phyloP scores from a whole-genome alignment of 2,329 filamentous ascomycete species.

The Colletotrichum filicis region DNA sequence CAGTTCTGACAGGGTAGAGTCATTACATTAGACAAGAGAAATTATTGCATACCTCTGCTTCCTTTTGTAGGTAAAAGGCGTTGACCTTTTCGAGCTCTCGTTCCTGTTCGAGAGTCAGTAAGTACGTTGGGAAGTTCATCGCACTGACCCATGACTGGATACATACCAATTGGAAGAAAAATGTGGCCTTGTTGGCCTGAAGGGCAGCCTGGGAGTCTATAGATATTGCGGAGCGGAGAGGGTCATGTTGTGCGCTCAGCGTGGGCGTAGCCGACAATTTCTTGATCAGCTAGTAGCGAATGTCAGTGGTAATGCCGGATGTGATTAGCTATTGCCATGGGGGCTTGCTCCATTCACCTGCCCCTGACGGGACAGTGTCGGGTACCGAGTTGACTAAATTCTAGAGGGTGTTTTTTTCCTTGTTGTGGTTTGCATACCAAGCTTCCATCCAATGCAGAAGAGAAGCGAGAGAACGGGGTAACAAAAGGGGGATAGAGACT shows the following conservation, averaged over 20 bases:
- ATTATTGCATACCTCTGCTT: conserved; percentile 80
- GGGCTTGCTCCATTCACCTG: conserved; percentile 27
- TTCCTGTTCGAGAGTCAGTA: conserved; percentile 74
- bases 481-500: conserved; percentile 13
- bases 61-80: conserved; percentile 96
- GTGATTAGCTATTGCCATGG: conserved; percentile 32
- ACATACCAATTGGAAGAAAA: conserved; percentile 95
- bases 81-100: conserved; percentile 99
- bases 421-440: conserved; percentile 12
- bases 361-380: conserved; percentile 26
- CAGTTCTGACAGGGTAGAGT: conserved; percentile 1
- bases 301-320: conserved; percentile 44
- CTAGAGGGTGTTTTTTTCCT: not conserved
- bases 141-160: conserved; percentile 30
- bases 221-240: conserved; percentile 56
- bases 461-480: conserved; percentile 1
- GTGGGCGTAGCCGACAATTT: conserved; percentile 93
- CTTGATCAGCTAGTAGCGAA: conserved; percentile 85
- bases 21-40: not conserved
- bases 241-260: conserved; percentile 79
- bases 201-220: conserved; percentile 87
- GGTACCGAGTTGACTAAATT: conserved; percentile 28
- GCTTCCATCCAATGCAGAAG: conserved; percentile 5
- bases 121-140: conserved; percentile 36
- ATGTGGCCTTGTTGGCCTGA: conserved; percentile 97